Evolutionary conservation across 495 filamentous ascomycete genomes (phyloP), one percentile per base, ranked within the genome.

Genomic region (Parachaetomium inaequale): DNA sequence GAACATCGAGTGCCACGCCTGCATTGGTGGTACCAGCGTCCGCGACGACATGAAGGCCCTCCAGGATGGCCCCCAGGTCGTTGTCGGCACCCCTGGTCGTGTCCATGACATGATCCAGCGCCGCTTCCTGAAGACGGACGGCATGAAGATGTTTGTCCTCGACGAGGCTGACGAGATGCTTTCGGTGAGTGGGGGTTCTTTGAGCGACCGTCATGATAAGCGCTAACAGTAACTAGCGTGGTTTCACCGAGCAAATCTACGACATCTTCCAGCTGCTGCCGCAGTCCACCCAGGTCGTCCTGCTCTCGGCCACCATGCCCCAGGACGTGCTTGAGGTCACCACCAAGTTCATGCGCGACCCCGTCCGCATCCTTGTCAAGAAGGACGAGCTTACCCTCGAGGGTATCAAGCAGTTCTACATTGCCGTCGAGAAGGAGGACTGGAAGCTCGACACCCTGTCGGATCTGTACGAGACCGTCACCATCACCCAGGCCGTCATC

Each of bases 371-470:
- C 68, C 79, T 99, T n/a, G 94, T 99, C 72, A 98, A 99, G 87
- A 92, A 92, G 87, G 94, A 96, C 75, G 94, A 99, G 75, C 82
- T 99, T 80, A 99, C 94, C 10, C 85, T 99, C 32, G 94, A 99
- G 77, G 94, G 94, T 63, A 86, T 99, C 60, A 98, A 98, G 82
- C 94, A 99, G 75, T 99, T 96, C 79, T 99, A 96, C 78, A 99
- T 99, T 68, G 95, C 94, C 12, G 93, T 98, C 31, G 94, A 99
- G 79, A 98, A 97, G 79, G 94, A 99, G 75, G 94, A 98, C 69
- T 99, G 94, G 94, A 99, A 99, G 71, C 92, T 99, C 66, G 94
- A 99, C 72, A 99, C 94, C n/a, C 86, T 99, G 10, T 98, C 91
- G 72, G 94, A 99, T 81, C 88, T 99, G 28, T 99, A 99, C 82